phyloP scores from a whole-genome alignment of 2,329 filamentous ascomycete genomes.

The Penicillium decumbens region DNA sequence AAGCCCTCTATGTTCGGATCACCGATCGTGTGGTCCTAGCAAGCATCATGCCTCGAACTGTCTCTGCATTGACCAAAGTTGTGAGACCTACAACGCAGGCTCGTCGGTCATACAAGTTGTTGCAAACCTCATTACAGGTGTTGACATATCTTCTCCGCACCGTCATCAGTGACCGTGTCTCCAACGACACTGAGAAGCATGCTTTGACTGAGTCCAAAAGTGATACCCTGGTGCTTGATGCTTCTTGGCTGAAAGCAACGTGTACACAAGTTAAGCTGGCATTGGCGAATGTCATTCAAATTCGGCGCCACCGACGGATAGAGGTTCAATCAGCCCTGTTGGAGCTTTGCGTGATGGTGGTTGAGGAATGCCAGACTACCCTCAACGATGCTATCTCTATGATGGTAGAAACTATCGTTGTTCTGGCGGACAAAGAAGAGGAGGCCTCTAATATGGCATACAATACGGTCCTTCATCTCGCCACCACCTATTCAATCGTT shows the following conservation, averaged over 20 bases:
- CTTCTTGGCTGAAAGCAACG: slow-evolving; percentile 74
- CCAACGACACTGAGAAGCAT: slow-evolving; percentile 14
- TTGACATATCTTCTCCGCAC: slow-evolving; percentile 47
- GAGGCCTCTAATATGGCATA: slow-evolving; percentile 36
- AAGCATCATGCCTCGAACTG: slow-evolving; percentile 79
- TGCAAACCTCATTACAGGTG: slow-evolving; percentile 59
- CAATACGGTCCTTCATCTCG: slow-evolving; percentile 54
- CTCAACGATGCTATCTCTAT: slow-evolving; percentile 65
- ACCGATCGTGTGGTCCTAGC: slow-evolving; percentile 70
- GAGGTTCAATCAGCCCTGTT: slow-evolving; percentile 67
- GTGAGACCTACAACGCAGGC: slow-evolving; percentile 64
- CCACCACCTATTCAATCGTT: slow-evolving; percentile 59
- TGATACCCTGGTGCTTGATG: slow-evolving; percentile 41
- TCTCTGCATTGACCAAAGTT: slow-evolving; percentile 74
- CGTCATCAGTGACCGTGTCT: slow-evolving; percentile 46
- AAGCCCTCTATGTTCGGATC: slow-evolving; percentile 59
- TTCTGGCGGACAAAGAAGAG: slow-evolving; percentile 54
- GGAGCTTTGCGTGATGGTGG: slow-evolving; percentile 65
- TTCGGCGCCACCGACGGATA: slow-evolving; percentile 64
- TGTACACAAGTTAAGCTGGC: slow-evolving; percentile 76
- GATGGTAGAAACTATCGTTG: slow-evolving; percentile 75
- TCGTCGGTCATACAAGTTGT: slow-evolving; percentile 57
- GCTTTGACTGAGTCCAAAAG: slow-evolving; percentile 25
- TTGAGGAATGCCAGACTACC: slow-evolving; percentile 73
- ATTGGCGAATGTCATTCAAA: slow-evolving; percentile 68